phyloP scores from a whole-genome alignment of 345 rosid genomes.

The Alliaria petiolata region DNA sequence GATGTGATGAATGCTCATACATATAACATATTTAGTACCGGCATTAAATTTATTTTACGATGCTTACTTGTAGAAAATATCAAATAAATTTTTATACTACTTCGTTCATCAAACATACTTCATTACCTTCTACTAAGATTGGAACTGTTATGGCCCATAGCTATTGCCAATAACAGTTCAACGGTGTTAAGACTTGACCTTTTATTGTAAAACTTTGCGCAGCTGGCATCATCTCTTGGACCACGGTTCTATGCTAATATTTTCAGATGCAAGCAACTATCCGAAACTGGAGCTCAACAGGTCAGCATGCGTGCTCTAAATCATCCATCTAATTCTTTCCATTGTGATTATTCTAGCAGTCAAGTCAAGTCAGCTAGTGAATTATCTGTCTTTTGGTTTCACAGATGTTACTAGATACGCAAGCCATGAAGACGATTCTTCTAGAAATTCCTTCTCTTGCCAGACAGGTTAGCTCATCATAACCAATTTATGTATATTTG shows the following conservation, averaged over 20 bases:
- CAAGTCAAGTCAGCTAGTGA: conserved; percentile 18
- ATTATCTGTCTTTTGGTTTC: conserved; percentile 21
- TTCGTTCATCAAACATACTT: neutral
- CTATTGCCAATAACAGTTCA: neutral
- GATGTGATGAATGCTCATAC: conserved; percentile 30
- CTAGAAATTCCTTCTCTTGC: conserved; percentile 90
- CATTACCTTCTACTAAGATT: neutral
- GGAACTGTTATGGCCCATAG: neutral
- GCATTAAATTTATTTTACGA: neutral
- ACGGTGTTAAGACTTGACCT: neutral
- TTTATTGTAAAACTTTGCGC: conserved; percentile 27
- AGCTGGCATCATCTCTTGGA: conserved; percentile 98
- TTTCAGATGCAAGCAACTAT: conserved; percentile 94
- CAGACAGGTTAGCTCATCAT: conserved; percentile 63
- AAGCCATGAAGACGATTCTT: conserved; percentile 95
- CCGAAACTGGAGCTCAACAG: conserved; percentile 99
- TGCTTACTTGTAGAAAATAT: neutral
- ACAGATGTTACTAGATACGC: conserved; percentile 97
- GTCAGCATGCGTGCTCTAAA: conserved; percentile 32
- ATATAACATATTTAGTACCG: neutral
- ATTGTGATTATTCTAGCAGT: neutral
- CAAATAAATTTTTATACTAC: neutral
- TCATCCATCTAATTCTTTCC: conserved; percentile 2
- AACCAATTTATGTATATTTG: conserved; percentile 1
- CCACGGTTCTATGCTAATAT: conserved; percentile 93